Evolutionary conservation across 257 asterid genomes (phyloP).

Genomic region (Petrea volubilis): DNA sequence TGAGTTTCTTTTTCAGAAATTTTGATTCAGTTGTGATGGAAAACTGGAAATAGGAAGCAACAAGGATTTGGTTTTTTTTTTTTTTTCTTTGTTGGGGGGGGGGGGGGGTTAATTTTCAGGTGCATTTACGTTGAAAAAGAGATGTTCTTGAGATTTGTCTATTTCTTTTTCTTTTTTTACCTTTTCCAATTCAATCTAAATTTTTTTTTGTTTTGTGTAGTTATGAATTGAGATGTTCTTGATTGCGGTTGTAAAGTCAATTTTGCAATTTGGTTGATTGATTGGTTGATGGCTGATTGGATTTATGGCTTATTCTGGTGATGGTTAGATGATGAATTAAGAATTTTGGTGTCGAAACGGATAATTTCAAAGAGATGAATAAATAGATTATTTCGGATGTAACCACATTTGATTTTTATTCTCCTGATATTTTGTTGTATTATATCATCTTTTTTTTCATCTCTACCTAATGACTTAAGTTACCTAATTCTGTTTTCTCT

Average conservation of each 20-base stretch:
- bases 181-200: background rate
- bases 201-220: background rate
- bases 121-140: background rate
- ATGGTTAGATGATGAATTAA: slow-evolving; percentile 20
- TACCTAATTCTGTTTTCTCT: slow-evolving; percentile 4
- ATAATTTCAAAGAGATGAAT: background rate
- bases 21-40: background rate
- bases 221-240: slow-evolving; percentile 15
- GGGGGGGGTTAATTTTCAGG: background rate
- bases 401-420: background rate
- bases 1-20: background rate
- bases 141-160: background rate
- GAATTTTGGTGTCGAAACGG: slow-evolving; percentile 5
- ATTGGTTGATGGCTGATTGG: slow-evolving; percentile 3
- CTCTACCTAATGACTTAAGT: background rate
- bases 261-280: background rate
- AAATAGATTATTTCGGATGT: slow-evolving; percentile 11
- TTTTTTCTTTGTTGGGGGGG: background rate
- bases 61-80: background rate
- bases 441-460: background rate
- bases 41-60: background rate
- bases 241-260: slow-evolving; percentile 13
- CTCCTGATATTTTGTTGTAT: background rate
- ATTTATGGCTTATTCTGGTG: slow-evolving; percentile 3
- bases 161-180: background rate